A percentile compares a stretch with the other conserved stretches of the same genome.
These are phyloP conservation scores for Neurospora africana DNA, from an alignment of 495 filamentous ascomycete genomes.

Conservation along the genomic window DNA sequence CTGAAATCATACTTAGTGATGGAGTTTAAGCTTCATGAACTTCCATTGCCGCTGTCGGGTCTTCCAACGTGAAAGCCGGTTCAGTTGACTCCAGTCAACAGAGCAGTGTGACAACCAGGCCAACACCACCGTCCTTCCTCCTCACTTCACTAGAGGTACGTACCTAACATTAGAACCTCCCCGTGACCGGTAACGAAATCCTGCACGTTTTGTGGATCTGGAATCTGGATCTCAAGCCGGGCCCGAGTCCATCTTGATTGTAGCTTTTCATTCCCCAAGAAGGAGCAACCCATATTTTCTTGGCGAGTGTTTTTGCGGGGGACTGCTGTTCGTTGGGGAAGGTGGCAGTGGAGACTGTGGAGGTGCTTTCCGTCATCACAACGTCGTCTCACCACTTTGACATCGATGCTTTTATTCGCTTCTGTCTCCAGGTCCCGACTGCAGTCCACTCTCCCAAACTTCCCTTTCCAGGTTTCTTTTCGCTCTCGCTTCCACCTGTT, in stretches of 20 bases:
- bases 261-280: background rate
- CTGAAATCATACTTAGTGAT: too few relatives aligned
- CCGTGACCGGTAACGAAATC: too few relatives aligned
- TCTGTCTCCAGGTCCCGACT: too few relatives aligned
- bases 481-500: background rate
- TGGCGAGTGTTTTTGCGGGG: background rate
- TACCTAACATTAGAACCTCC: too few relatives aligned
- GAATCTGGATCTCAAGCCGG: too few relatives aligned
- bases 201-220: too few relatives aligned
- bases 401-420: background rate
- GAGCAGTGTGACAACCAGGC: too few relatives aligned
- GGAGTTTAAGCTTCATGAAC: too few relatives aligned
- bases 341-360: background rate
- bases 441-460: background rate
- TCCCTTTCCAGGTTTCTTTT: background rate
- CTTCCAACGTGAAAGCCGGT: too few relatives aligned
- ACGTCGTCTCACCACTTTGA: background rate
- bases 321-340: background rate
- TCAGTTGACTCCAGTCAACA: too few relatives aligned
- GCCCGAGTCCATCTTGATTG: too few relatives aligned
- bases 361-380: background rate
- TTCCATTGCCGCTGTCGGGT: too few relatives aligned
- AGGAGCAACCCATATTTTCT: background rate
- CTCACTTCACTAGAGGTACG: background rate
- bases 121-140: background rate